Conservation (phyloP, 2,329 filamentous ascomycete species). For the Talaromyces sp. region DNA sequence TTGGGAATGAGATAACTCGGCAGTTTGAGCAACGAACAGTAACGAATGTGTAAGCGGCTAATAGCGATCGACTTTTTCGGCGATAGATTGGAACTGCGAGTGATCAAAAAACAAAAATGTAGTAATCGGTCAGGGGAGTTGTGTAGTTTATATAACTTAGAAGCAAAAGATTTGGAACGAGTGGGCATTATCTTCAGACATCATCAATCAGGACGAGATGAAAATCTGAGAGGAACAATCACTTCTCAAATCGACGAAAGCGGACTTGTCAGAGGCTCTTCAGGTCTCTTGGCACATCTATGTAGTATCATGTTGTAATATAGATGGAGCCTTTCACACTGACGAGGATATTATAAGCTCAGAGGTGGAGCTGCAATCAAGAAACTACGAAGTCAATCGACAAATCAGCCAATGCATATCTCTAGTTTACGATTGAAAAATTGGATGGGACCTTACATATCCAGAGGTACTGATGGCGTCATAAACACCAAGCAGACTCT, state of each 20-base stretch:
- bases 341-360: neutral
- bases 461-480: constrained; percentile 9
- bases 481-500: constrained; percentile 5
- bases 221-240: neutral
- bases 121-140: neutral
- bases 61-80: constrained; percentile 16
- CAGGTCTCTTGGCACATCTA: neutral
- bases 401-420: neutral
- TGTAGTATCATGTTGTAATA: constrained; percentile 10
- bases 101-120: neutral
- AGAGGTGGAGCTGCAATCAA: neutral
- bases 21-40: constrained; percentile 17
- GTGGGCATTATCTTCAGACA: neutral
- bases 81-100: constrained; percentile 10
- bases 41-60: constrained; percentile 24
- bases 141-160: constrained; percentile 16
- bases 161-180: neutral
- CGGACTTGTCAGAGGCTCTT: neutral
- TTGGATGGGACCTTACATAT: constrained; percentile 13
- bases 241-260: constrained; percentile 8
- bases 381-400: neutral
- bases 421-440: neutral
- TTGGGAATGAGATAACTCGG: neutral
- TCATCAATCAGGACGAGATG: neutral
- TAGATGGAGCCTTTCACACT: neutral